Base-by-base conservation (phyloP, 225 moss, liverwort and hornwort species). In the Anthoceros angustus region DNA sequence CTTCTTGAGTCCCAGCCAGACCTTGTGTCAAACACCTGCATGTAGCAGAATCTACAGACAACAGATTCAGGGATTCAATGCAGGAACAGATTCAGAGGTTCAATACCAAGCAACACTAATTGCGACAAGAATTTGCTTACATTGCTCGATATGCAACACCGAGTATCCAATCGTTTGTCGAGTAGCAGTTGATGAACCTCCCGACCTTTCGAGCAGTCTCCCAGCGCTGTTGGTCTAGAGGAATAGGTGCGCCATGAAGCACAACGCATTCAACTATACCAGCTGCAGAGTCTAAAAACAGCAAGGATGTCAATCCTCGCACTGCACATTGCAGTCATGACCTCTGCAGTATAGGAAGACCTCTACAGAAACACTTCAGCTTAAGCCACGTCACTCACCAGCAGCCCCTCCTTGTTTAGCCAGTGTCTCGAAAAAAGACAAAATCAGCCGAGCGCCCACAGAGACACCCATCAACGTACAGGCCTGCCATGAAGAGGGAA, bases 101-200 rank as follows among this genome's bases (percentile, higher is more conserved):
- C 9, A 16, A 42, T 67, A 43, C 20, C 41, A n/a, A 67, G 12
- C 21, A 40, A 0, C 39, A 61, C 39, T 39, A 8, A 21, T 61
- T 66, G 46, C 26, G 26, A 25, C 24, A 41, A n/a, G n/a, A n/a
- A n/a, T n/a, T n/a, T 39, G 10, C 67, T 67, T 77, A 95, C 94
- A 84, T 98, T 3, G 95, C 88, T 67, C 95, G 83, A 72, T 98
- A 98, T 42, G 91, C 85, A 68, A 98, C 78, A 65, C 82, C 95
- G 41, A 98, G 85, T 79, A 98, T 98, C 95, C 95, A 98, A 73
- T 98, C 95, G 69, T 66, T 98, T 25, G 86, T 83, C 39, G 95
- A 98, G 68, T 87, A 98, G 6, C 77, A 85, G 72, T 98, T 98
- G 69, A 98, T 77, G 23, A 98, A 98, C 66, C 95, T 80, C 63